Conservation (phyloP, 768 basidiomycete genomes). For the Paxillus ammoniavirescens region DNA sequence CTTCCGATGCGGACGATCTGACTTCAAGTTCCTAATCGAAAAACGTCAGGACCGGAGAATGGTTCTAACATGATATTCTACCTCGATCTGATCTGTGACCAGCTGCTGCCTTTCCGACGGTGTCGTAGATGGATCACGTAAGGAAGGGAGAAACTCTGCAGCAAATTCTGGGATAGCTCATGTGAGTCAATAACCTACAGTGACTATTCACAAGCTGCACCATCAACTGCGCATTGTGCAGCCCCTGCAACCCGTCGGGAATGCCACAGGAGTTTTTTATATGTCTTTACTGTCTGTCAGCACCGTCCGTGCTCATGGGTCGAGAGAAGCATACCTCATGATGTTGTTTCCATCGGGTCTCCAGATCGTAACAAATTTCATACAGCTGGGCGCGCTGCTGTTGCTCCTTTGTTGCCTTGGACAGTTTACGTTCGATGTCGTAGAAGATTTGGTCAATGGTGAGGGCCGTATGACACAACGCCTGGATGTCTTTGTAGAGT, state of each 20-base stretch:
- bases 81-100: slow-evolving; percentile 14
- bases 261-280: slow-evolving; percentile 16
- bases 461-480: slow-evolving; percentile 13
- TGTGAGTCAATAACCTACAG: not conserved
- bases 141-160: slow-evolving; percentile 13
- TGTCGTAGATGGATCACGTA: slow-evolving; percentile 6
- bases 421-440: no score
- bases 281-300: slow-evolving; percentile 6
- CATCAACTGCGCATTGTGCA: slow-evolving; percentile 16
- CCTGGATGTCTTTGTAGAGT: slow-evolving; percentile 14
- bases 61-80: not conserved
- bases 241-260: slow-evolving; percentile 21
- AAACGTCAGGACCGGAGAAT: not conserved
- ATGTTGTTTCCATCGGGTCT: slow-evolving; percentile 16
- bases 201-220: not conserved
- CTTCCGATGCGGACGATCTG: slow-evolving; percentile 16
- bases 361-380: slow-evolving; percentile 8
- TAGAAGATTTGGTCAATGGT: slow-evolving; percentile 16
- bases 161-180: slow-evolving; percentile 7
- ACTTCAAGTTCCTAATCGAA: slow-evolving; percentile 8
- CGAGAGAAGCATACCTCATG: slow-evolving; percentile 1
- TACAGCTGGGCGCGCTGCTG: slow-evolving; percentile 7
- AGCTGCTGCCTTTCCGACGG: slow-evolving; percentile 12
- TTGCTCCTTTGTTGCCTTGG: slow-evolving; percentile 8
- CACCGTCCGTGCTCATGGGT: not conserved